Conservation (phyloP, 176 grass and related monocot genomes). For the Lolium rigidum region DNA sequence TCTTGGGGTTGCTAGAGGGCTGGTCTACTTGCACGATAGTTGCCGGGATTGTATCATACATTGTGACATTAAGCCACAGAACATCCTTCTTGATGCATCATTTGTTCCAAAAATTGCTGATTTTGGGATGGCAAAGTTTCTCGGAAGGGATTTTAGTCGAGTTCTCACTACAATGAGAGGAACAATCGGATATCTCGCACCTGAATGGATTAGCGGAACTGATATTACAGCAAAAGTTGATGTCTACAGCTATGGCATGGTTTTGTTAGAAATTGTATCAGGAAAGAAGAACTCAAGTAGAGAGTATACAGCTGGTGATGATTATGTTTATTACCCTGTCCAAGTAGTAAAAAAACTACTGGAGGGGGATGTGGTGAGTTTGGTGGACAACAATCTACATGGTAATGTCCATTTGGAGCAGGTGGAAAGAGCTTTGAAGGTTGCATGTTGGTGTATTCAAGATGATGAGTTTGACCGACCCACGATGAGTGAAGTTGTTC, state of each 20-base stretch:
- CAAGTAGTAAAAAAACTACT: constrained; percentile 17
- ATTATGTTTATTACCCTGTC: constrained; percentile 25
- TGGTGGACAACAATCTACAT: constrained; percentile 13
- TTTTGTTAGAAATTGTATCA: constrained; percentile 3
- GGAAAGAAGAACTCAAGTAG: constrained; percentile 18
- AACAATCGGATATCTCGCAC: constrained; percentile 18
- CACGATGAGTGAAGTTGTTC: constrained; percentile 38
- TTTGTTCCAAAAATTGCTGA: constrained; percentile 12
- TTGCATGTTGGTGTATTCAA: constrained; percentile 66
- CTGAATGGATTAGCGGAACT: constrained; percentile 31
- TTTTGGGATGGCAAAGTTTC: constrained; percentile 30
- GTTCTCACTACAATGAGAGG: constrained; percentile 36
- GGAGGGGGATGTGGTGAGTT: not conserved
- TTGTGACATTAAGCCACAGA: constrained; percentile 19
- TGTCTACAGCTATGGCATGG: constrained; percentile 25
- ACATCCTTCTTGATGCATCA: constrained; percentile 9
- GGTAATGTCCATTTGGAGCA: constrained; percentile 26
- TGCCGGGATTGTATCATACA: constrained; percentile 27
- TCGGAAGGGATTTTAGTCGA: constrained; percentile 24
- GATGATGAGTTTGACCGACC: constrained; percentile 45
- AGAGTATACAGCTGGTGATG: not conserved
- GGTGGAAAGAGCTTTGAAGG: constrained; percentile 43
- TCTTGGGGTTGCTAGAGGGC: constrained; percentile 15
- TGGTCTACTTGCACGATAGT: constrained; percentile 31
- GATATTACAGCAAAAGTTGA: constrained; percentile 34